Percentiles rank a stretch among this genome's conserved stretches.
Conservation (phyloP, 1,284 basidiomycete species). For the Cryptococcus amylolentus region DNA sequence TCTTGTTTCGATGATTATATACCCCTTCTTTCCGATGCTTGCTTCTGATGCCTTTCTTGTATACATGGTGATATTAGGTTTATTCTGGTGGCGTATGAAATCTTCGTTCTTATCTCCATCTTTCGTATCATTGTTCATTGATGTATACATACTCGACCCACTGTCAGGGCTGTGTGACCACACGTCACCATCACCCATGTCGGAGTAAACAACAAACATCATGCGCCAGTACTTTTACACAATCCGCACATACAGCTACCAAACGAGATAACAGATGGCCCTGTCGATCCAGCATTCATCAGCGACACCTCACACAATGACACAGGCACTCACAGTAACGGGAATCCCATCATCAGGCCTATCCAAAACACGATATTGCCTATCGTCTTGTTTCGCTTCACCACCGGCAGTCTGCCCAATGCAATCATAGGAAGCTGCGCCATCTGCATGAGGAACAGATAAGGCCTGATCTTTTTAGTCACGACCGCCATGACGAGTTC, state of each 20-base stretch:
- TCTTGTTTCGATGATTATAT: neutral
- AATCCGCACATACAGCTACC: conserved; percentile 1
- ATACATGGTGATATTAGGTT: neutral
- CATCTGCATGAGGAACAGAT: conserved; percentile 55
- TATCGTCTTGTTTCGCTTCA: conserved; percentile 73
- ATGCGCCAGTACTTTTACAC: neutral
- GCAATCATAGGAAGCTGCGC: conserved; percentile 89
- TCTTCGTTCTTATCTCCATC: neutral
- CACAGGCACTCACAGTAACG: conserved; percentile 71
- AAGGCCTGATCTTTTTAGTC: conserved; percentile 73
- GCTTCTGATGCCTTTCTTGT: neutral
- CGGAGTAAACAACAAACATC: neutral
- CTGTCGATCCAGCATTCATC: conserved; percentile 1
- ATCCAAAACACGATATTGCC: conserved; percentile 84
- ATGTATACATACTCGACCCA: too few relatives aligned
- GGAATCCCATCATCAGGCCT: conserved; percentile 78
- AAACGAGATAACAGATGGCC: conserved; percentile 20
- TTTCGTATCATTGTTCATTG: neutral
- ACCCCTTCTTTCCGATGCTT: neutral
- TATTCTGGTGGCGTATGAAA: neutral
- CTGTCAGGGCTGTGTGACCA: neutral
- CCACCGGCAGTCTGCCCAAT: conserved; percentile 67
- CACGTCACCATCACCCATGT: neutral
- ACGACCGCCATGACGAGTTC: conserved; percentile 96
- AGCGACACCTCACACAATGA: neutral